Evolutionary conservation across 306 rosid species (phyloP).

Genomic region (Dalbergia oliveri): DNA sequence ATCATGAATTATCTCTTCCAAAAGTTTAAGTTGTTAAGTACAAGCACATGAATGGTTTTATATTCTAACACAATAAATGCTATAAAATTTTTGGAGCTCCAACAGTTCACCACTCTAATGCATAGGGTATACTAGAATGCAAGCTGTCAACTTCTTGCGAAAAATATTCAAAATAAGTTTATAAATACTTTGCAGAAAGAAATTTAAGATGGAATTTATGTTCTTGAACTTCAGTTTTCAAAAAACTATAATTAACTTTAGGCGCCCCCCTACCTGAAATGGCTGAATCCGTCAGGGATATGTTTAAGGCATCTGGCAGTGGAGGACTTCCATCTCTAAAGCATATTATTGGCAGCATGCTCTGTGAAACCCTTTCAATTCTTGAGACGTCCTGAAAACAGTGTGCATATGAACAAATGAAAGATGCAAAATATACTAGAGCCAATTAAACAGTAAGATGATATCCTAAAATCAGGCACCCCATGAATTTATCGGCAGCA

Average conservation of each 20-base stretch:
- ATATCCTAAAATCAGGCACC: neutral
- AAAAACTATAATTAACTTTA: neutral
- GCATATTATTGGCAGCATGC: constrained; percentile 70
- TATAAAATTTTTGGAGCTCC: too few species aligned
- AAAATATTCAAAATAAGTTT: neutral
- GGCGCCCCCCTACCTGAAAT: constrained; percentile 46
- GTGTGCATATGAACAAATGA: constrained; percentile 32
- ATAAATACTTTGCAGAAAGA: neutral
- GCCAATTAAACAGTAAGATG: neutral
- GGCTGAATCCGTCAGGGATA: constrained; percentile 59
- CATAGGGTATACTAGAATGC: neutral
- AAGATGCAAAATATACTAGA: constrained; percentile 37
- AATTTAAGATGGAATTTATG: constrained; percentile 24
- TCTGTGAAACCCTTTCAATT: constrained; percentile 58
- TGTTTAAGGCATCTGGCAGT: constrained; percentile 67
- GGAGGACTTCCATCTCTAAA: constrained; percentile 89
- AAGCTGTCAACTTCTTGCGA: neutral
- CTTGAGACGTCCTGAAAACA: constrained; percentile 66
- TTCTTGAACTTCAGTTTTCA: neutral
- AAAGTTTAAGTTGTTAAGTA: too few species aligned
- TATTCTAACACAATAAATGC: too few species aligned
- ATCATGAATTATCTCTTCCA: too few species aligned
- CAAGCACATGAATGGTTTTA: too few species aligned
- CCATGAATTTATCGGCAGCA: constrained; percentile 4
- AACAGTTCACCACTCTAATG: too few species aligned